Evolutionary conservation across 2,329 filamentous ascomycete species (phyloP).

Genomic region (Ophiostoma perfectum): DNA sequence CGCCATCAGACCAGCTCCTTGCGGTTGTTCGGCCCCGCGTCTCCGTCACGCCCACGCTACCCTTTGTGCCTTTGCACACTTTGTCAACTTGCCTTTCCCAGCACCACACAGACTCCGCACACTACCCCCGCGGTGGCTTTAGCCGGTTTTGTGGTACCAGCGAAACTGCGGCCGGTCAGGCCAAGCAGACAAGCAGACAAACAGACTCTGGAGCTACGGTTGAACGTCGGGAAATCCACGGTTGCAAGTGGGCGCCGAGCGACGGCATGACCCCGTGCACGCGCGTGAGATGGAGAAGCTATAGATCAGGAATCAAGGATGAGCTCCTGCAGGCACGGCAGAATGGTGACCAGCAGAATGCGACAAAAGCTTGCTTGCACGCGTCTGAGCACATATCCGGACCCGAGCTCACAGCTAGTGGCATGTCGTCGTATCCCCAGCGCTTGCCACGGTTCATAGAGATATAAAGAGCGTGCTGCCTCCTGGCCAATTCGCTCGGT

Average conservation of each 20-base stretch:
- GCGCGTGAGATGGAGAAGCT: neutral
- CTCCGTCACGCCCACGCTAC: no score
- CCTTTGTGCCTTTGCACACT: neutral
- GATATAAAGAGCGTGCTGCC: neutral
- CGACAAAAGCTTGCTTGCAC: neutral
- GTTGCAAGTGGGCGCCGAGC: neutral
- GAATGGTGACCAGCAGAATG: neutral
- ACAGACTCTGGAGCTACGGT: neutral
- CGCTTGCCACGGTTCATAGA: no score
- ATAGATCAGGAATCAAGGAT: neutral
- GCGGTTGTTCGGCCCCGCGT: no score
- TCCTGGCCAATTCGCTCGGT: neutral
- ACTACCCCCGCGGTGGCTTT: neutral
- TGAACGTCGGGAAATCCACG: conserved; percentile 13
- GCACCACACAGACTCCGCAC: neutral
- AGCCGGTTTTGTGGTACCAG: neutral
- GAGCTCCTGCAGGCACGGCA: neutral
- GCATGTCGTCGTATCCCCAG: no score
- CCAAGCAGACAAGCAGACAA: neutral
- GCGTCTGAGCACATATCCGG: neutral
- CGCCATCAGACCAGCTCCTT: no score
- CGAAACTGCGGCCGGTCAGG: neutral
- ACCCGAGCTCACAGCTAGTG: neutral
- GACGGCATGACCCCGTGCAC: neutral
- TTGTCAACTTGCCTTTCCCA: neutral